Percentiles rank a stretch among this genome's conserved stretches.
These are phyloP conservation scores for Yamadazyma endophytica DNA, from an alignment of 805 yeast genomes.

Conservation along the genomic window DNA sequence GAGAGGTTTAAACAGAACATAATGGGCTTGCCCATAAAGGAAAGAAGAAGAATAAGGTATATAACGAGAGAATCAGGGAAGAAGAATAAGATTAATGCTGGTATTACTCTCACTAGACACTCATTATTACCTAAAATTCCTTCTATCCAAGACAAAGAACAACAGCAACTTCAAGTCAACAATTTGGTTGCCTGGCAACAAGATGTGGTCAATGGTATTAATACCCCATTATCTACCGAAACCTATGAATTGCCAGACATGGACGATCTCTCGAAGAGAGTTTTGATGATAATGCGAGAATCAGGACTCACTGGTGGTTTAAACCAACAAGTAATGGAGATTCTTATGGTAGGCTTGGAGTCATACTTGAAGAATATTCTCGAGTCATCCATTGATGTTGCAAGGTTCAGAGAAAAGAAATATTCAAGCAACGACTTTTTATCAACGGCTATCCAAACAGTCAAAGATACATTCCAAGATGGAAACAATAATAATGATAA, in stretches of 20 bases:
- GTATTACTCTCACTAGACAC: slow-evolving; percentile 66
- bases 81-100: slow-evolving; percentile 65
- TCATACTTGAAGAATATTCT: slow-evolving; percentile 69
- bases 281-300: slow-evolving; percentile 83
- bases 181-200: slow-evolving; percentile 83
- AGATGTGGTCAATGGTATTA: slow-evolving; percentile 82
- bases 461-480: slow-evolving; percentile 6
- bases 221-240: slow-evolving; percentile 76
- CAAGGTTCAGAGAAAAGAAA: slow-evolving; percentile 54
- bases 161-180: slow-evolving; percentile 40
- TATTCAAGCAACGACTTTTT: slow-evolving; percentile 35
- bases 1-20: slow-evolving; percentile 82
- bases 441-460: slow-evolving; percentile 16
- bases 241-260: slow-evolving; percentile 78
- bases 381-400: slow-evolving; percentile 70
- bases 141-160: slow-evolving; percentile 49
- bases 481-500: slow-evolving; percentile 2
- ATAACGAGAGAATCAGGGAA: slow-evolving; percentile 83
- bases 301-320: slow-evolving; percentile 82
- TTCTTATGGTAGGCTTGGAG: slow-evolving; percentile 78
- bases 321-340: slow-evolving; percentile 73
- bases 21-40: slow-evolving; percentile 79
- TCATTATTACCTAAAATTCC: slow-evolving; percentile 83
- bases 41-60: slow-evolving; percentile 76
- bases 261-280: slow-evolving; percentile 59